phyloP scores from a whole-genome alignment of 129 eudicot genomes.

The Pseudognaphalium luteoalbum region DNA sequence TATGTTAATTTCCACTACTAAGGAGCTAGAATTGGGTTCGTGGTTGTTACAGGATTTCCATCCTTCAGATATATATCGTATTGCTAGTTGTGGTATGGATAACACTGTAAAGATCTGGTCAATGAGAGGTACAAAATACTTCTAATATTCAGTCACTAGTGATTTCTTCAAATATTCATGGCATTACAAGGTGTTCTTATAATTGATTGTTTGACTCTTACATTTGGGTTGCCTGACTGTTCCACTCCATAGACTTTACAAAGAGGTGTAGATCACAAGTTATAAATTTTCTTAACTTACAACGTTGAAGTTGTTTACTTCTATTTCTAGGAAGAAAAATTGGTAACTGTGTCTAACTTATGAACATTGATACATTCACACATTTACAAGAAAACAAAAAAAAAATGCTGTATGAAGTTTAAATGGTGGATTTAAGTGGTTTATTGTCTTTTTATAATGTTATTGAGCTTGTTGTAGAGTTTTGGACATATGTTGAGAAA shows the following conservation, averaged over 20 bases:
- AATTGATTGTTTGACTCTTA: background rate
- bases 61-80: conserved; percentile 94
- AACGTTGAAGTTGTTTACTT: background rate
- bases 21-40: conserved; percentile 6
- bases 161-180: conserved; percentile 4
- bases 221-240: background rate
- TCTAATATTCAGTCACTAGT: background rate
- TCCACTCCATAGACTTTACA: conserved; percentile 6
- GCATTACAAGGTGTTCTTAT: background rate
- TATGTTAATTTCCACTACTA: background rate
- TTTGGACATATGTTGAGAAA: conserved; percentile 95
- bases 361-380: background rate
- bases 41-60: conserved; percentile 75
- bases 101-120: conserved; percentile 97
- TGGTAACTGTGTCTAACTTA: background rate
- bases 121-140: conserved; percentile 71
- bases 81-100: conserved; percentile 99
- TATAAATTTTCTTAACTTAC: background rate
- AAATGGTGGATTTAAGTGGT: background rate
- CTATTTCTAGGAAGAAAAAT: background rate
- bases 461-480: conserved; percentile 55
- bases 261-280: conserved; percentile 8
- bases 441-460: conserved; percentile 13
- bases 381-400: background rate
- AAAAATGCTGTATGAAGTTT: background rate